Evolutionary conservation across 495 filamentous ascomycete genomes (phyloP), one percentile per base, ranked within the genome.

Genomic region (Neurospora africana): DNA sequence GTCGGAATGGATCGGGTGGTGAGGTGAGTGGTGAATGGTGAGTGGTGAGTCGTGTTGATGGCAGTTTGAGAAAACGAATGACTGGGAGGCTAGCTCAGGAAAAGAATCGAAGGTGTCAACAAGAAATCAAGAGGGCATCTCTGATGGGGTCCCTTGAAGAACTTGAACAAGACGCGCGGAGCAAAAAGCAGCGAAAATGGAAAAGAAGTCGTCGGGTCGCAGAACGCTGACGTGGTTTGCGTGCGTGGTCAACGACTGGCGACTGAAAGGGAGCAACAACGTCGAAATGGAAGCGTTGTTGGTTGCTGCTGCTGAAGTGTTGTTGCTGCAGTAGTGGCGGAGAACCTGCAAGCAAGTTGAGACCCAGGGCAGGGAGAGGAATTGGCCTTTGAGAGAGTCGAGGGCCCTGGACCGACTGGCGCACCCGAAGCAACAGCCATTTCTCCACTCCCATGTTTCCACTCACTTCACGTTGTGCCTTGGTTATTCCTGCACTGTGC

Each of bases 71-170:
- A 74, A 84, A 86, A 84, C 83, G 84, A 86, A 83, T 81, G 84
- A 82, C 82, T 77, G 75, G 74, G 83, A 84, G 83, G 79, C 83
- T 85, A 84, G 83, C 83, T 85, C 83, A 27, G 53, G 6, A 76
- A 80, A 78, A 73, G 81, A 84, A 82, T 73, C 77, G 73, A 81
- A 81, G 71, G 75, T 36, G 23, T 72, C 76, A 74, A 76, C 37
- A 73, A 75, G n/a, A 74, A 68, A 33, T 40, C 43, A 44, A 39
- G 71, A 71, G 38, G 53, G 53, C 53, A 68, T 44, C 61, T 39
- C 65, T 35, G 33, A 58, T 40, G 53, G 23, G 37, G 39, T 47
- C 53, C 15, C 71, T 69, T 72, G 23, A 69, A 68, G 21, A 68
- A 5, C 21, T n/a, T 67, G 27, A 38, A 35, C 27, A 17, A 41